These are phyloP conservation scores for Phytophthora megakarya DNA, from an alignment of 352 stramenopile species.

Conservation along the genomic window DNA sequence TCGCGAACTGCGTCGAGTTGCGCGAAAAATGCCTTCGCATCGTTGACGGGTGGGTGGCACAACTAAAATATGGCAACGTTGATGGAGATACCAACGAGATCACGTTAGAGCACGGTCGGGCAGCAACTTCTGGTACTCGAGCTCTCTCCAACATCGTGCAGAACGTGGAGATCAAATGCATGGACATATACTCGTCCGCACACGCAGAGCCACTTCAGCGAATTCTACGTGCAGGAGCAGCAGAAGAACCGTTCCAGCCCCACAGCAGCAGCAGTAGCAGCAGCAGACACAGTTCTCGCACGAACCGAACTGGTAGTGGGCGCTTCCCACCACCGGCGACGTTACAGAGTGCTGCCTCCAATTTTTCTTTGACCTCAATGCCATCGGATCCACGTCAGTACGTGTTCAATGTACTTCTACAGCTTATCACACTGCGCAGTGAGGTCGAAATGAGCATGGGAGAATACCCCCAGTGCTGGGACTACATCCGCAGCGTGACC, in stretches of 20 bases:
- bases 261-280: slow-evolving; percentile 23
- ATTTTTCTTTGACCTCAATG: slow-evolving; percentile 12
- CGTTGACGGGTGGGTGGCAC: slow-evolving; percentile 53
- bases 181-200: slow-evolving; percentile 64
- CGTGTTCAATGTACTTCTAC: slow-evolving; percentile 79
- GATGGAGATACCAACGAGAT: slow-evolving; percentile 20
- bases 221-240: slow-evolving; percentile 50
- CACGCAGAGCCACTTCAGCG: slow-evolving; percentile 54
- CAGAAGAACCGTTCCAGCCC: slow-evolving; percentile 51
- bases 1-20: slow-evolving; percentile 77
- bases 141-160: slow-evolving; percentile 46
- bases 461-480: slow-evolving; percentile 53
- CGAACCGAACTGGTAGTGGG: slow-evolving; percentile 30
- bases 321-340: slow-evolving; percentile 26
- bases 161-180: slow-evolving; percentile 58
- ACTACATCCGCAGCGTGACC: slow-evolving; percentile 60
- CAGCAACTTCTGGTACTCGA: slow-evolving; percentile 26
- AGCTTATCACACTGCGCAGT: slow-evolving; percentile 75
- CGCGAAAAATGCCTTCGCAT: slow-evolving; percentile 54
- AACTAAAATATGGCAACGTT: slow-evolving; percentile 39
- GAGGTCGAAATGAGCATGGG: slow-evolving; percentile 75
- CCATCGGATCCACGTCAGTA: slow-evolving; percentile 74
- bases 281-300: slow-evolving; percentile 35
- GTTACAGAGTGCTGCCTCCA: slow-evolving; percentile 23
- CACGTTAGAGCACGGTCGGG: slow-evolving; percentile 28